These are phyloP conservation scores for Drechslera avenae DNA, from an alignment of 2,329 filamentous ascomycete species.

Conservation along the genomic window DNA sequence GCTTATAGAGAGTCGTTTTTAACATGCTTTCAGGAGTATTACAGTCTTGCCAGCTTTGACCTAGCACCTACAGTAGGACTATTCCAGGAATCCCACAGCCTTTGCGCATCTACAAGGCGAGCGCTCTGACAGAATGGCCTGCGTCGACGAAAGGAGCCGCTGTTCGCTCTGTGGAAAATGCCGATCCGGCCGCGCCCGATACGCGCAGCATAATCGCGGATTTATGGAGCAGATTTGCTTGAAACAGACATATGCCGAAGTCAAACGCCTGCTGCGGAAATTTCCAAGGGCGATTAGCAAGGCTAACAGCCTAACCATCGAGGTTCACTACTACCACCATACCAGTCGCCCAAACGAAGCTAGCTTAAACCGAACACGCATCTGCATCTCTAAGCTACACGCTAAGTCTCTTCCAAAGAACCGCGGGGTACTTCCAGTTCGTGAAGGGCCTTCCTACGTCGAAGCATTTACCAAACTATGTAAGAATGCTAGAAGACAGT, in stretches of 20 bases:
- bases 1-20: neutral
- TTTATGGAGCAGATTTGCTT: conserved; percentile 8
- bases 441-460: no score
- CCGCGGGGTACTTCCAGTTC: no score
- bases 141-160: neutral
- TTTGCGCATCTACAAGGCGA: neutral
- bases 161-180: conserved; percentile 10
- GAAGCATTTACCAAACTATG: no score
- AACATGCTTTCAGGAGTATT: neutral
- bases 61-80: neutral
- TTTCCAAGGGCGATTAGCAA: no score
- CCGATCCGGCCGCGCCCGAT: neutral
- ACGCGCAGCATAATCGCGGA: conserved; percentile 1
- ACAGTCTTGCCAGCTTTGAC: neutral
- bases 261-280: neutral
- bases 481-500: no score
- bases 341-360: no score
- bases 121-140: neutral
- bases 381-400: no score
- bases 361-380: no score
- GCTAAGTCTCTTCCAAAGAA: no score
- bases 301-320: no score
- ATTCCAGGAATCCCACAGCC: neutral
- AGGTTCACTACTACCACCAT: no score
- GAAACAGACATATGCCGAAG: conserved; percentile 6